phyloP scores from a whole-genome alignment of 495 filamentous ascomycete species.

The Pyronema omphalodes region DNA sequence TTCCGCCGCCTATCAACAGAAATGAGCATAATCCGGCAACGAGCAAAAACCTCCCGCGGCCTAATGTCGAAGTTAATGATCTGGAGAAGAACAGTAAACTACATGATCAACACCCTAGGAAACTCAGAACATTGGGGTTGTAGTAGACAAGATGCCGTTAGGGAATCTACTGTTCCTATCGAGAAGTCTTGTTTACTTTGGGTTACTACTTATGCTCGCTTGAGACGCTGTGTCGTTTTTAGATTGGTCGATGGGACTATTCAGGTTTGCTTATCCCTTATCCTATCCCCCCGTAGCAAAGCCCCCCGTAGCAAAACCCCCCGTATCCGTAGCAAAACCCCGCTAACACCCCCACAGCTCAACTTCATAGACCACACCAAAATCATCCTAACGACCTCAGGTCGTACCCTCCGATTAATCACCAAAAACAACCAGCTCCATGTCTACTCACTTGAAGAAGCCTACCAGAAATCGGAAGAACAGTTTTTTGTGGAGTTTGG shows the following conservation, averaged over 20 bases:
- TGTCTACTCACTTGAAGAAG: constrained; percentile 21
- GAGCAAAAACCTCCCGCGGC: constrained; percentile 43
- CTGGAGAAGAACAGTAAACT: constrained; percentile 85
- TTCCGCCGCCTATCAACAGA: constrained; percentile 46
- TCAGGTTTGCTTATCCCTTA: constrained; percentile 35
- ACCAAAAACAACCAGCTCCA: constrained; percentile 17
- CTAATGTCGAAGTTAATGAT: constrained; percentile 48
- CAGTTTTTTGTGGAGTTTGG: constrained; percentile 13
- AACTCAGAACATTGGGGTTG: constrained; percentile 22
- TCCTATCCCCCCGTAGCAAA: neutral
- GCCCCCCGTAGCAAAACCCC: too few species aligned
- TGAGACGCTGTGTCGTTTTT: constrained; percentile 20
- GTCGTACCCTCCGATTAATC: constrained; percentile 16
- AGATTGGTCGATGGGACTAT: constrained; percentile 66
- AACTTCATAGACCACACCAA: constrained; percentile 99
- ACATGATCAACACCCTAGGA: constrained; percentile 52
- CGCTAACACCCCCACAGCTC: constrained; percentile 30
- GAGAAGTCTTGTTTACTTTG: constrained; percentile 38
- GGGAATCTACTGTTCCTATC: constrained; percentile 35
- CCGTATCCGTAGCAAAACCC: too few species aligned
- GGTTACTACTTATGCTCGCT: constrained; percentile 18
- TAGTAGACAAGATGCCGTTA: constrained; percentile 53
- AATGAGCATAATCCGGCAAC: constrained; percentile 46
- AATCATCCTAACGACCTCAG: constrained; percentile 18
- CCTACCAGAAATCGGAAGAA: constrained; percentile 12